Base-by-base conservation (phyloP, 225 moss, liverwort and hornwort species). In the Pseudisothecium myosuroides region DNA sequence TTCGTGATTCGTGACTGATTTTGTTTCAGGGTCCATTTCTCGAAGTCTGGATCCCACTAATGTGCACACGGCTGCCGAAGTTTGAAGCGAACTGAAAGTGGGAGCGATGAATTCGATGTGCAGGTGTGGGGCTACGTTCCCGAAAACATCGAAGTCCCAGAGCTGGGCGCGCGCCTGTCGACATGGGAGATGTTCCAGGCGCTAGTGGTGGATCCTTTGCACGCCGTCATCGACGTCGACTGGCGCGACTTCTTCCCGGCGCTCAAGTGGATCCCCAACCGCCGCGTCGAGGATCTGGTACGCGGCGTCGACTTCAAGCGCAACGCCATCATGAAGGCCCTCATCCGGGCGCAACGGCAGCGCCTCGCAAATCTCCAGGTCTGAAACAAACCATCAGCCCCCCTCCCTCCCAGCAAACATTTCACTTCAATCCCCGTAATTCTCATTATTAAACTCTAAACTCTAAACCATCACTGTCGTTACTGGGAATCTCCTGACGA, bases 201-300 rank as follows among this genome's bases (percentile, higher is more conserved):
- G 60, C 89, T 95, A 10, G 97, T 97, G 74, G 83, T 90, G 27
- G 93, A 90, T 55, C 97, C 97, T 15, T 77, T 97, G 78, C 92
- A 90, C 56, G 86, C 92, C 29, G 97, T 93, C 72, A 93, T 93
- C 80, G 74, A 85, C 78, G 90, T 95, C 24, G 97, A 97, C 89
- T 97, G 97, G 97, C 92, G 97, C 49, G 95, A 97, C 87, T 96
- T 94, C 89, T 91, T 97, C 62, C 97, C 96, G 15, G 83, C 92
- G 37, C 83, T 96, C 49, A 90, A 85, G 43, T 95, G 94, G 95
- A 69, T 97, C 19, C 96, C 97, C 27, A 97, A 97, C 92, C 83
- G 84, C 73, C 86, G 81, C 58, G 90, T 97, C 29, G 88, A 94
- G 69, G 84, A 88, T 32, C 27, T n/a, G 71, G 83, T 95, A 19